Conservation (phyloP, 805 yeast genomes). For the Tetrapisispora pingtungensis region DNA sequence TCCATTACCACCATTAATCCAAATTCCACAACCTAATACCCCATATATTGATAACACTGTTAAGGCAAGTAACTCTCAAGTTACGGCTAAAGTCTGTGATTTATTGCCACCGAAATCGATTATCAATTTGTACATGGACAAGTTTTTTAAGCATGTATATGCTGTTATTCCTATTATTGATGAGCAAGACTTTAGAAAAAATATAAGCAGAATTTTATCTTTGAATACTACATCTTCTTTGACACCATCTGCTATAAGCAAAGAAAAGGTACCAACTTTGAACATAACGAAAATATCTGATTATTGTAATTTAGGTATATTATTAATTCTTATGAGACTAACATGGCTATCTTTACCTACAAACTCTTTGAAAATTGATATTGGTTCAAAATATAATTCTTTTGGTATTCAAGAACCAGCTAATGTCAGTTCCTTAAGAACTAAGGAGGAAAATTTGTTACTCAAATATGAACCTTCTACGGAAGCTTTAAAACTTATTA, state of each 20-base stretch:
- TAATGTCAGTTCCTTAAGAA: not conserved
- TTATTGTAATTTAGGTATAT: conserved; percentile 39
- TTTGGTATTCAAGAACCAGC: conserved; percentile 6
- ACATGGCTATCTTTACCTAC: conserved; percentile 47
- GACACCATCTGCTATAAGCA: conserved; percentile 4
- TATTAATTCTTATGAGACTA: conserved; percentile 42
- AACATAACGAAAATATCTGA: conserved; percentile 28
- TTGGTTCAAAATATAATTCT: conserved; percentile 12
- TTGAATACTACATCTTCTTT: not conserved
- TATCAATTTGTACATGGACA: conserved; percentile 46
- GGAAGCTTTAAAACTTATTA: conserved; percentile 20
- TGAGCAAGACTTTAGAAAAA: conserved; percentile 34
- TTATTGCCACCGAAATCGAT: conserved; percentile 45
- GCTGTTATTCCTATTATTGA: conserved; percentile 60
- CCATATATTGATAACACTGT: not conserved
- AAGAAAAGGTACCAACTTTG: conserved; percentile 17
- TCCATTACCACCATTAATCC: conserved; percentile 1
- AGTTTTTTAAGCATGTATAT: conserved; percentile 51
- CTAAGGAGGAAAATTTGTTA: conserved; percentile 7
- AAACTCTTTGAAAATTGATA: conserved; percentile 29
- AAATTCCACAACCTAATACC: conserved; percentile 5
- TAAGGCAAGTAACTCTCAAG: conserved; percentile 13
- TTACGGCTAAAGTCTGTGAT: conserved; percentile 26
- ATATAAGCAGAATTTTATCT: conserved; percentile 21
- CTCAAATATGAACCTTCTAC: conserved; percentile 23